Evolutionary conservation across 768 basidiomycete genomes (phyloP).

Genomic region (Hygrophorus russula): DNA sequence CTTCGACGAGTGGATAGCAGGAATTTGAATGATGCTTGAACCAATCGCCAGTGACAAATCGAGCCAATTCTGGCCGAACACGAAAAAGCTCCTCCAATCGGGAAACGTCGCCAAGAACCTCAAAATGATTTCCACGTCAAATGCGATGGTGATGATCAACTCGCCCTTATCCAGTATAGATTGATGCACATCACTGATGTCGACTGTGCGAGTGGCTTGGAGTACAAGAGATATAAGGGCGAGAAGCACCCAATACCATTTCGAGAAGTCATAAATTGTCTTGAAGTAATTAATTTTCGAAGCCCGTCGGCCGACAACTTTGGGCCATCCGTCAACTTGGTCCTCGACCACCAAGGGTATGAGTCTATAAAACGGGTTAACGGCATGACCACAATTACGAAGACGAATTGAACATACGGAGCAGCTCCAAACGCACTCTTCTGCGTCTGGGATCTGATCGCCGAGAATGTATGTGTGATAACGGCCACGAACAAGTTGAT

Average conservation of each 20-base stretch:
- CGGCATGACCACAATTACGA: not conserved
- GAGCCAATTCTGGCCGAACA: slow-evolving; percentile 53
- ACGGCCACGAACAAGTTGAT: slow-evolving; percentile 92
- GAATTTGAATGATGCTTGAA: slow-evolving; percentile 77
- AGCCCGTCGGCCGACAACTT: slow-evolving; percentile 31
- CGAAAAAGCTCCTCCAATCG: slow-evolving; percentile 74
- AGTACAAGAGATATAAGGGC: slow-evolving; percentile 61
- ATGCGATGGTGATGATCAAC: slow-evolving; percentile 66
- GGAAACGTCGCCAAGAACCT: slow-evolving; percentile 64
- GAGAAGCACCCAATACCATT: slow-evolving; percentile 67
- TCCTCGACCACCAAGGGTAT: slow-evolving; percentile 37
- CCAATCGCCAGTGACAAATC: slow-evolving; percentile 69
- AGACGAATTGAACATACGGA: slow-evolving; percentile 32
- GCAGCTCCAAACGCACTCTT: slow-evolving; percentile 89
- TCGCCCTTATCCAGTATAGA: slow-evolving; percentile 53
- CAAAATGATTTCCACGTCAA: slow-evolving; percentile 81
- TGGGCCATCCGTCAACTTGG: slow-evolving; percentile 52
- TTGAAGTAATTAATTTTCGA: slow-evolving; percentile 37
- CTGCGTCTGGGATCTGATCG: slow-evolving; percentile 76
- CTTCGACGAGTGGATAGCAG: slow-evolving; percentile 48
- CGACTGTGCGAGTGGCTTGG: slow-evolving; percentile 57
- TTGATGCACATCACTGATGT: slow-evolving; percentile 33
- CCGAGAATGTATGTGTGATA: slow-evolving; percentile 88
- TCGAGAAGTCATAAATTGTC: slow-evolving; percentile 43
- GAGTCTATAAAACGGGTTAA: not conserved